These are phyloP conservation scores for Pseudogymnoascus sp. DNA, from an alignment of 2,329 filamentous ascomycete genomes.

Conservation along the genomic window DNA sequence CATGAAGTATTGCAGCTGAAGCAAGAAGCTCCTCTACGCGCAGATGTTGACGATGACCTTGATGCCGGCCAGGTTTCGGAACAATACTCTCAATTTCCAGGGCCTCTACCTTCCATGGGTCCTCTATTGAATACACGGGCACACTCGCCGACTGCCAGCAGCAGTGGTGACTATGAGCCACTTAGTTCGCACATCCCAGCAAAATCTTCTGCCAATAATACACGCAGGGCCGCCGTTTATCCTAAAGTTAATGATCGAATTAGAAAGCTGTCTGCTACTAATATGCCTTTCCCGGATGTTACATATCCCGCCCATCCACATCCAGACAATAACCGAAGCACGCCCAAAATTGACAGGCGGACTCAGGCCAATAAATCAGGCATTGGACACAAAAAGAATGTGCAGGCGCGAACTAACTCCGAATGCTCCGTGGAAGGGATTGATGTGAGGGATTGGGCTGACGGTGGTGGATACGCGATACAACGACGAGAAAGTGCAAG, in stretches of 20 bases:
- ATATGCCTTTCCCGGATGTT: background rate
- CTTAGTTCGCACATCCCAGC: background rate
- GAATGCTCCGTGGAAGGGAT: background rate
- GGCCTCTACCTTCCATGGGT: background rate
- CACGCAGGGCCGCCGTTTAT: background rate
- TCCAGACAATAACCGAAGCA: background rate
- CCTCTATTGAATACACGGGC: background rate
- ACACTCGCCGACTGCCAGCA: background rate
- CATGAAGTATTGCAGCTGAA: background rate
- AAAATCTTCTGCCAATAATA: background rate
- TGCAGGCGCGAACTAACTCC: background rate
- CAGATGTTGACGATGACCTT: background rate
- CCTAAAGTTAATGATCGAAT: background rate
- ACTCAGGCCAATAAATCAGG: background rate
- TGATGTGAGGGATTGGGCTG: background rate
- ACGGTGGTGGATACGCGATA: background rate
- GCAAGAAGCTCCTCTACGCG: too few species aligned
- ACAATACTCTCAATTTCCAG: background rate
- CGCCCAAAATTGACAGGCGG: background rate
- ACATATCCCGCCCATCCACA: background rate
- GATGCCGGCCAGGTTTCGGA: background rate
- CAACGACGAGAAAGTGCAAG: background rate
- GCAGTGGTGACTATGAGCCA: background rate
- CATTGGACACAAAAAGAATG: background rate
- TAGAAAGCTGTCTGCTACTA: background rate